Evolutionary conservation across 352 stramenopile species (phyloP).

Genomic region (Phytophthora pisi): DNA sequence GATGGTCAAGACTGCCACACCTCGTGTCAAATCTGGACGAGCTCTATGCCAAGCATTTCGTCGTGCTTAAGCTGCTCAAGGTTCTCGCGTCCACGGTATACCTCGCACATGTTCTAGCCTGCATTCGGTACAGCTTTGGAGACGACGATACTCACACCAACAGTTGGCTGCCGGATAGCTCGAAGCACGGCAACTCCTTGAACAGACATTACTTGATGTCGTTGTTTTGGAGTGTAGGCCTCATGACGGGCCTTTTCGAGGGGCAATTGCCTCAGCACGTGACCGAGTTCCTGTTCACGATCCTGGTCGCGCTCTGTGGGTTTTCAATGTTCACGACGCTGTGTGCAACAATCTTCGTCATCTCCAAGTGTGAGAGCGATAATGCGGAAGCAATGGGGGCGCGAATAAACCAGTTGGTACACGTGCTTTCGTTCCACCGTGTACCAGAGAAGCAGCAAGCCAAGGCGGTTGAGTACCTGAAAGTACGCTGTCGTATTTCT

Average conservation of each 20-base stretch:
- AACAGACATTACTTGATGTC: conserved; percentile 43
- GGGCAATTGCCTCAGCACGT: conserved; percentile 51
- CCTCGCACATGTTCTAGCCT: conserved; percentile 58
- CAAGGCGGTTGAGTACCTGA: conserved; percentile 63
- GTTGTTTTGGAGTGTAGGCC: conserved; percentile 62
- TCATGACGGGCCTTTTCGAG: conserved; percentile 66
- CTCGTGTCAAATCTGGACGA: conserved; percentile 56
- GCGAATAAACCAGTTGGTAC: conserved; percentile 66
- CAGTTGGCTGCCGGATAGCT: conserved; percentile 47
- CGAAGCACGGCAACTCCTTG: conserved; percentile 12
- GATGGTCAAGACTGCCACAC: conserved; percentile 39
- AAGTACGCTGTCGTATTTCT: neutral
- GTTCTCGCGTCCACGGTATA: conserved; percentile 50
- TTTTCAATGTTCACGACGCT: conserved; percentile 71
- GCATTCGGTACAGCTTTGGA: conserved; percentile 55
- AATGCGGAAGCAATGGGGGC: conserved; percentile 56
- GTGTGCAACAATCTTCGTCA: conserved; percentile 73
- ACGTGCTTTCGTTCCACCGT: conserved; percentile 62
- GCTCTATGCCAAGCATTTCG: conserved; percentile 65
- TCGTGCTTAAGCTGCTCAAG: conserved; percentile 46
- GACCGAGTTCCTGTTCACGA: conserved; percentile 59
- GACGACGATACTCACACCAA: conserved; percentile 45
- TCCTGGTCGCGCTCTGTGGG: conserved; percentile 54
- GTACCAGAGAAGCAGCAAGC: conserved; percentile 54
- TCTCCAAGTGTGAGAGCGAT: conserved; percentile 72